A percentile compares a stretch with the other conserved stretches of the same genome.
Evolutionary conservation across 2,329 filamentous ascomycete genomes (phyloP).

Genomic region (Tolypocladium ophioglossoides): DNA sequence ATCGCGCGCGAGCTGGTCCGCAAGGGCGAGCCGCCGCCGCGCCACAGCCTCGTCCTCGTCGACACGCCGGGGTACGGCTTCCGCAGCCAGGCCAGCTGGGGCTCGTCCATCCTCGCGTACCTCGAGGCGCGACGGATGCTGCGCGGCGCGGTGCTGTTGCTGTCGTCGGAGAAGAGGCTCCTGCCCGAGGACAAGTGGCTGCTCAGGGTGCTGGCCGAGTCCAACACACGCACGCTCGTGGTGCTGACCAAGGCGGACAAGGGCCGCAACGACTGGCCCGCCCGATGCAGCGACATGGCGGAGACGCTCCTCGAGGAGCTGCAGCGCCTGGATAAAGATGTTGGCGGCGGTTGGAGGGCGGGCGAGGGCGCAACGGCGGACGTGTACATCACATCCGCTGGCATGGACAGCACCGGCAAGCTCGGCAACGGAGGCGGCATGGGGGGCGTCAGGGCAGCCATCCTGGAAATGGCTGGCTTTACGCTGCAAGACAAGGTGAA

Average conservation of each 20-base stretch:
- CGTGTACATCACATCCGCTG: constrained; percentile 26
- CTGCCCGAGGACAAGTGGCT: constrained; percentile 37
- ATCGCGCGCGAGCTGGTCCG: constrained; percentile 14
- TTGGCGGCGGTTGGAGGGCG: constrained; percentile 17
- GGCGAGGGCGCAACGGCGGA: constrained; percentile 17
- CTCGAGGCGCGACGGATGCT: constrained; percentile 34
- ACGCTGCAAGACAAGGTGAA: constrained; percentile 17
- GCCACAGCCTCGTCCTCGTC: constrained; percentile 36
- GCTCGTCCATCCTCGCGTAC: constrained; percentile 40
- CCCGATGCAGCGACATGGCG: constrained; percentile 15
- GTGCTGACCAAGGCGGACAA: constrained; percentile 50
- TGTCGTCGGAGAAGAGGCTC: constrained; percentile 41
- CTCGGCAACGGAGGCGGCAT: constrained; percentile 26
- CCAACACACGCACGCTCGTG: constrained; percentile 34
- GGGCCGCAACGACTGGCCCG: constrained; percentile 17
- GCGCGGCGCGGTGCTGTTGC: constrained; percentile 40
- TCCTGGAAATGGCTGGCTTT: constrained; percentile 30
- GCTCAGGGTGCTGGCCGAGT: constrained; percentile 33
- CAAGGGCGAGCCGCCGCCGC: constrained; percentile 29
- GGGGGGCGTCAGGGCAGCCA: constrained; percentile 26
- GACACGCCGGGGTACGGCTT: constrained; percentile 42
- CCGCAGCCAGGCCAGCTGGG: constrained; percentile 38
- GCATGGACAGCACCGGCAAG: constrained; percentile 19
- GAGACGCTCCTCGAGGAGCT: constrained; percentile 17
- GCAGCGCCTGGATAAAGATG: constrained; percentile 8